phyloP scores from a whole-genome alignment of 75 land plant species.

The Selaginella tamariscina region DNA sequence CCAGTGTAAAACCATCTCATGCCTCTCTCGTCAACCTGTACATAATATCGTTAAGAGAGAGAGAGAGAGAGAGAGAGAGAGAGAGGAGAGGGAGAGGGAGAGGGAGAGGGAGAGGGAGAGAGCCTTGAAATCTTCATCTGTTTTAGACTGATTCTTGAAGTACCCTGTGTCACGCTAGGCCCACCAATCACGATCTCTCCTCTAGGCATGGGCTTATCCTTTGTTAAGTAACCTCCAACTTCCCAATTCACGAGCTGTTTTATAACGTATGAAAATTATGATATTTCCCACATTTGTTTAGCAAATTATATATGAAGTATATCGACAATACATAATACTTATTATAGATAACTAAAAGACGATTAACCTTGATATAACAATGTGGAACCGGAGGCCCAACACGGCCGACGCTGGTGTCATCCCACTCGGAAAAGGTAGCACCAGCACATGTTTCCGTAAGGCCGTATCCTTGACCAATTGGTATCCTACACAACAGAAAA shows the following conservation, averaged over 20 bases:
- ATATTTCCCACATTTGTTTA: no score
- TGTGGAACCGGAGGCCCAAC: constrained; percentile 81
- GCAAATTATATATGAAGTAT: no score
- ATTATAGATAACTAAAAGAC: no score
- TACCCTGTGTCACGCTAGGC: constrained; percentile 4
- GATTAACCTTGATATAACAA: constrained; percentile 65
- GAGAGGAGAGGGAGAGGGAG: not conserved
- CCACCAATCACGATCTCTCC: constrained; percentile 10
- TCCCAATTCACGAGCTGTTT: constrained; percentile 1
- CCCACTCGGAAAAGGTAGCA: constrained; percentile 62
- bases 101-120: not conserved
- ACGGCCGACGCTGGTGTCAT: constrained; percentile 81
- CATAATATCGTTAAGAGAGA: not conserved
- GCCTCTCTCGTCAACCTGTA: constrained; percentile 10
- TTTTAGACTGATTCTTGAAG: constrained; percentile 5
- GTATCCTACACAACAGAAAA: constrained; percentile 37
- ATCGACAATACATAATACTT: no score
- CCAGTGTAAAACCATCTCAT: constrained; percentile 12
- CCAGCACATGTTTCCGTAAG: constrained; percentile 90
- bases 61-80: not conserved
- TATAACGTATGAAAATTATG: no score
- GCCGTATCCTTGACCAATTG: constrained; percentile 89
- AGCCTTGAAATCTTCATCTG: constrained; percentile 2
- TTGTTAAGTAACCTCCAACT: constrained; percentile 6
- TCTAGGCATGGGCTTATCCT: constrained; percentile 8